Evolutionary conservation across 306 rosid genomes (phyloP).

Genomic region (Prunus campanulata): DNA sequence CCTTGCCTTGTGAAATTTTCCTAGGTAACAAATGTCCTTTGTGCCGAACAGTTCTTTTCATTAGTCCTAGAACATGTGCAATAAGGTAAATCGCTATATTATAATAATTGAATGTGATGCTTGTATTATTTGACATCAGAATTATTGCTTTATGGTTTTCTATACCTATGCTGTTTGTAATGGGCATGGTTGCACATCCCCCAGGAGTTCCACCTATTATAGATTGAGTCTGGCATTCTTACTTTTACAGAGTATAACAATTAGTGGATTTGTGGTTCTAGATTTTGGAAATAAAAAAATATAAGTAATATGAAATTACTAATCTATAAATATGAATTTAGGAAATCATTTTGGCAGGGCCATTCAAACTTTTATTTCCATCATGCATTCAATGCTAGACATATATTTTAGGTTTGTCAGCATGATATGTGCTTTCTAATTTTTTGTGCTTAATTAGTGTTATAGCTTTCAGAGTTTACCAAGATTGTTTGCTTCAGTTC

Average conservation of each 20-base stretch:
- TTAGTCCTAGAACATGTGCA: slow-evolving; percentile 81
- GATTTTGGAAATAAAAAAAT: background rate
- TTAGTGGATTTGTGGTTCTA: slow-evolving; percentile 16
- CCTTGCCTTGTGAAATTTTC: slow-evolving; percentile 34
- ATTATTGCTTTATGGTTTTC: background rate
- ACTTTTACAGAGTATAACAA: background rate
- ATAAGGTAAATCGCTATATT: slow-evolving; percentile 56
- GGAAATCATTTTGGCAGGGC: slow-evolving; percentile 11
- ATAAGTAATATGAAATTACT: background rate
- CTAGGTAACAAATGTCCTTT: slow-evolving; percentile 97
- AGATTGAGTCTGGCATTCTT: background rate
- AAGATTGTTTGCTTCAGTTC: background rate
- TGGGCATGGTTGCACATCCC: background rate
- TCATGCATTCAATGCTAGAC: slow-evolving; percentile 6
- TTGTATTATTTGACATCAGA: background rate
- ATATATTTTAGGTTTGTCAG: background rate
- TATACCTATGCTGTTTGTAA: background rate
- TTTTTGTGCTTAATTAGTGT: background rate
- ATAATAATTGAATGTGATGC: background rate
- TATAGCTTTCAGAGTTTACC: slow-evolving; percentile 16
- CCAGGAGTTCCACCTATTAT: background rate
- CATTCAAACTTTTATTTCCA: background rate
- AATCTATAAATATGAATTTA: slow-evolving; percentile 2
- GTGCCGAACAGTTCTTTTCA: slow-evolving; percentile 94
- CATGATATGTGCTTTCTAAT: background rate